Conservation (phyloP, 2,329 filamentous ascomycete species). For the Alternaria sp. region DNA sequence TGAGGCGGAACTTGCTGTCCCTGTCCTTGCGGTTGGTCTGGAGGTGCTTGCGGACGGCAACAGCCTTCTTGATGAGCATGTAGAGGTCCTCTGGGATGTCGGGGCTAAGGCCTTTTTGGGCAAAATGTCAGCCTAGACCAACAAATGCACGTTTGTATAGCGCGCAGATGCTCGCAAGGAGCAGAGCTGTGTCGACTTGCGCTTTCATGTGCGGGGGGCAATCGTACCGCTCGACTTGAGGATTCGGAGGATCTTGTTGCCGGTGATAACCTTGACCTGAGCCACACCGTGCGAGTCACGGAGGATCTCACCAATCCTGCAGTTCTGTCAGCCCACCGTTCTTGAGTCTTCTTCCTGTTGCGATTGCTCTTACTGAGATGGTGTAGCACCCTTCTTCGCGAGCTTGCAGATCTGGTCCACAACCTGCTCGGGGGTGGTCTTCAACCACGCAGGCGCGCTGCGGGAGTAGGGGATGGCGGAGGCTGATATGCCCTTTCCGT, state of each 20-base stretch:
- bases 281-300: slow-evolving; percentile 98
- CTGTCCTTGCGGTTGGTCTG: slow-evolving; percentile 99
- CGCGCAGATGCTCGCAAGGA: slow-evolving; percentile 64
- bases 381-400: slow-evolving; percentile 97
- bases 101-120: slow-evolving; percentile 84
- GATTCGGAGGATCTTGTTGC: slow-evolving; percentile 78
- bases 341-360: not conserved
- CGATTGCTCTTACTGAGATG: slow-evolving; percentile 69
- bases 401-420: slow-evolving; percentile 99
- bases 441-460: slow-evolving; percentile 91
- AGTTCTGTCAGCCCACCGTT: slow-evolving; percentile 20
- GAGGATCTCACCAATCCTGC: slow-evolving; percentile 90
- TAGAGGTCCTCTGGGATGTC: slow-evolving; percentile 99
- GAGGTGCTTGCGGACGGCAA: slow-evolving; percentile 94
- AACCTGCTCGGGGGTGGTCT: slow-evolving; percentile 98
- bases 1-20: slow-evolving; percentile 99
- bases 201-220: slow-evolving; percentile 54
- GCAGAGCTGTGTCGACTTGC: slow-evolving; percentile 50
- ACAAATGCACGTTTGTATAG: slow-evolving; percentile 65
- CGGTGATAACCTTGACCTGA: slow-evolving; percentile 82
- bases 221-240: slow-evolving; percentile 68
- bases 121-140: slow-evolving; percentile 51
- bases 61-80: slow-evolving; percentile 99
- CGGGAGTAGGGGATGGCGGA: slow-evolving; percentile 98
- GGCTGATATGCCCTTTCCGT: slow-evolving; percentile 98